Evolutionary conservation across 2,329 filamentous ascomycete species (phyloP), one percentile per base, ranked within the genome.

Genomic region (Sclerotinia glacialis): DNA sequence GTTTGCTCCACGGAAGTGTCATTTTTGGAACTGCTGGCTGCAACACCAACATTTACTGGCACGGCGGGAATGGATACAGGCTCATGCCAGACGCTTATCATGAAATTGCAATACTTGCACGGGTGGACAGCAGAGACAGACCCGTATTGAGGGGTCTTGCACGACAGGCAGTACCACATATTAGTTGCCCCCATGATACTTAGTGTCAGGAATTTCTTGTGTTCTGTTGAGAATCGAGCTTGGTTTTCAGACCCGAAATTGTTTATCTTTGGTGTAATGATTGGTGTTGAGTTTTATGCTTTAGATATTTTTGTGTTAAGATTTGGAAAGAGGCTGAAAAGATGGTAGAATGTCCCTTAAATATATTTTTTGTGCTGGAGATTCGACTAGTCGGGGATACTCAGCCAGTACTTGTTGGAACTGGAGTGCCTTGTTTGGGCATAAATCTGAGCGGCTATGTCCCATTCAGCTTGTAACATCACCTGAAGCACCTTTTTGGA

Each of bases 111-210:
- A 37, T 60, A 26, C n/a, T 26, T 49, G 31, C 58, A 60, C 3
- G 28, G 28, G 31, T 31, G 58, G 23, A 60, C 14, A 3, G n/a
- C 44, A 6, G 44, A 37, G 3, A 60, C n/a, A 16, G 58, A 37
- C 12, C 58, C 44, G 16, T 49, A 60, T 60, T 60, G 44, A 21
- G 5, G 21, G n/a, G 21, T 37, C 5, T 60, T 34, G 8, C 58
- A 60, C 9, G 44, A 60, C 4, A 47, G n/a, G 5, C 58, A 60
- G 31, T 60, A 60, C 58, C 58, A 60, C 16, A 31, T 26, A 5
- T 60, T 49, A 9, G 44, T 49, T 23, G 14, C 5, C 11, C 58
- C 58, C 58, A 60, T 60, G 28, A 34, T 54, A 21, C 9, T 34
- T 54, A 4, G 11, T 34, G 28, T 34, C 18, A 6, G 5, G 4